Conservation (phyloP, 1,139 yeast genomes). For the Sporopachydermia cereana region DNA sequence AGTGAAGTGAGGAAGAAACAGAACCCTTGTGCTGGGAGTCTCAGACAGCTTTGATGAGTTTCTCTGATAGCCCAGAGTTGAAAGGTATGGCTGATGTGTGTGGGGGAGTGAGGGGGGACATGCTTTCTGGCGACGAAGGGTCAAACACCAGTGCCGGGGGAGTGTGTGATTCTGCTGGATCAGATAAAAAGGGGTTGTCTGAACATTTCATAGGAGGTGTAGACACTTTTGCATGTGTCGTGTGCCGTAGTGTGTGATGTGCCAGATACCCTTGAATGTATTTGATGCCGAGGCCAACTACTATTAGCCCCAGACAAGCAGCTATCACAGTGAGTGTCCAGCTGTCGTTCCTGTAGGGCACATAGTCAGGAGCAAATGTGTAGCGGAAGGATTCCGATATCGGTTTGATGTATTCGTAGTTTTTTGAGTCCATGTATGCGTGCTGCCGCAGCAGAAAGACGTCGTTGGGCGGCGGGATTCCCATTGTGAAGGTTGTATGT, state of each 20-base stretch:
- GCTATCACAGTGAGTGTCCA: too few species aligned
- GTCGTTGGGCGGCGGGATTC: slow-evolving; percentile 5
- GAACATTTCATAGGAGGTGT: not conserved
- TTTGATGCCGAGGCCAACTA: too few species aligned
- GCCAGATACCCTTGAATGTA: too few species aligned
- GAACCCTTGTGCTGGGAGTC: too few species aligned
- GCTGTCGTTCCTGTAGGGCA: too few species aligned
- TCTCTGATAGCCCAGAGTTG: not conserved
- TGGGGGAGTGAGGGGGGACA: too few species aligned
- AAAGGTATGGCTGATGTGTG: too few species aligned
- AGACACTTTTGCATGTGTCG: too few species aligned
- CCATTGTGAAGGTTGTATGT: too few species aligned
- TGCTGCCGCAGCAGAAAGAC: slow-evolving; percentile 5
- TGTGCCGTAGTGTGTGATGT: too few species aligned
- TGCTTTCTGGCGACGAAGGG: slow-evolving; percentile 1
- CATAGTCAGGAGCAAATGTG: not conserved
- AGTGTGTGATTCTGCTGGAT: not conserved
- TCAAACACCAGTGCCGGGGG: slow-evolving; percentile 3
- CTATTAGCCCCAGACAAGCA: too few species aligned
- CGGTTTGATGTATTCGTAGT: slow-evolving; percentile 3
- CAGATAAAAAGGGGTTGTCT: slow-evolving; percentile 1
- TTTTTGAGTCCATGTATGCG: slow-evolving; percentile 7
- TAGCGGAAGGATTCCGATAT: not conserved
- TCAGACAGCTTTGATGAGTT: not conserved
- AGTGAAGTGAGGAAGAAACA: too few species aligned